Evolutionary conservation across 2,329 filamentous ascomycete genomes (phyloP).

Genomic region (Chaetomiaceae sp.): DNA sequence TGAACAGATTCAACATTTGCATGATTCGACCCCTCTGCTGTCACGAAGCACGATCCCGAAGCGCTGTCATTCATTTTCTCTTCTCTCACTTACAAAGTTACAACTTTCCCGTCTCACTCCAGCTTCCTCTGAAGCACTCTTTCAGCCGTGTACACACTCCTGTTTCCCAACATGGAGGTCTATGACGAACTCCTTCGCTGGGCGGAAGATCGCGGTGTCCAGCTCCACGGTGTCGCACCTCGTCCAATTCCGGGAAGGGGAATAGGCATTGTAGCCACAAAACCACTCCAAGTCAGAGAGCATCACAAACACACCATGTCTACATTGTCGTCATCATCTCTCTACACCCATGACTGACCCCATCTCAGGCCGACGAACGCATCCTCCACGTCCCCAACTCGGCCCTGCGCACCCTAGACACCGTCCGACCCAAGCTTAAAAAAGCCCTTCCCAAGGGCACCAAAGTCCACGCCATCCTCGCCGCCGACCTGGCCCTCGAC

Average conservation of each 20-base stretch:
- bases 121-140: too few relatives aligned
- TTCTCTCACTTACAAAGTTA: too few relatives aligned
- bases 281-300: slow-evolving; percentile 55
- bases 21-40: too few relatives aligned
- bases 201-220: slow-evolving; percentile 61
- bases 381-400: slow-evolving; percentile 62
- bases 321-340: too few relatives aligned
- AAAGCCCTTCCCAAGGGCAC: slow-evolving; percentile 49
- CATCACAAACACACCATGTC: neutral
- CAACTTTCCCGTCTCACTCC: too few relatives aligned
- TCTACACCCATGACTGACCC: slow-evolving; percentile 6
- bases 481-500: slow-evolving; percentile 61
- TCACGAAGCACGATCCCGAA: too few relatives aligned
- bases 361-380: slow-evolving; percentile 41
- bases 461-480: slow-evolving; percentile 67
- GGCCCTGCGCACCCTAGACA: slow-evolving; percentile 61
- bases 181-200: slow-evolving; percentile 59
- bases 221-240: slow-evolving; percentile 63
- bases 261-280: slow-evolving; percentile 70
- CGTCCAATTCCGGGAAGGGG: slow-evolving; percentile 66
- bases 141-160: too few relatives aligned
- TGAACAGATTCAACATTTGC: too few relatives aligned
- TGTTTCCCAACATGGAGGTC: slow-evolving; percentile 28
- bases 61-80: too few relatives aligned
- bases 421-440: slow-evolving; percentile 50